A percentile compares a stretch with the other conserved stretches of the same genome.
Evolutionary conservation across 371 early-diverging fungal species (phyloP).

Genomic region (Amoeboaphelidium occidentale): DNA sequence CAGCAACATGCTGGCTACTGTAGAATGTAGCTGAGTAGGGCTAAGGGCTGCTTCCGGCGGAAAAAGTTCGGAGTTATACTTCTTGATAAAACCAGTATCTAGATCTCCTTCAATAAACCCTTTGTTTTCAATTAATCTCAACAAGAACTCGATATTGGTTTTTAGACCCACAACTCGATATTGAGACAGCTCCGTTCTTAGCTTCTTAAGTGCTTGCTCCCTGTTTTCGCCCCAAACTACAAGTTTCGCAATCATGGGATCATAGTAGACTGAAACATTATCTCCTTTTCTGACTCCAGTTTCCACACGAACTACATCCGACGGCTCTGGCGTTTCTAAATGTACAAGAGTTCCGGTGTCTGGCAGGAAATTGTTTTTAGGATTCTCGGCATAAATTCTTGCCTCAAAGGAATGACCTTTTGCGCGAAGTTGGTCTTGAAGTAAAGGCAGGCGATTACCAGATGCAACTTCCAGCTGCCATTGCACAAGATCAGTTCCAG

Average conservation of each 20-base stretch:
- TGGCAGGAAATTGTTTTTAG: constrained; percentile 6
- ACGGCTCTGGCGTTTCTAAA: background rate
- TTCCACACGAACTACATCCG: constrained; percentile 1
- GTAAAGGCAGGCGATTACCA: constrained; percentile 9
- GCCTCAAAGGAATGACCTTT: constrained; percentile 88
- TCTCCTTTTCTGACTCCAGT: background rate
- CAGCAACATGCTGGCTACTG: too few relatives aligned
- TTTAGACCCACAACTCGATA: background rate
- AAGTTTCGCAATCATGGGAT: constrained; percentile 13
- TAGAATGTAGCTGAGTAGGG: too few relatives aligned
- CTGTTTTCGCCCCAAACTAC: constrained; percentile 5
- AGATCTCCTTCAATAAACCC: background rate
- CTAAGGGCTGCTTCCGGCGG: constrained; percentile 18
- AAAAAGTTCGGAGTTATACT: constrained; percentile 35
- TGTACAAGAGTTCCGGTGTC: constrained; percentile 4
- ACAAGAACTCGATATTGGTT: background rate
- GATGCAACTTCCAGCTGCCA: constrained; percentile 41
- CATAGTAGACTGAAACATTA: constrained; percentile 3
- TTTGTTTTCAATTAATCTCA: background rate
- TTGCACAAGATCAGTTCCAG: constrained; percentile 79
- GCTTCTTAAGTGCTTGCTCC: background rate
- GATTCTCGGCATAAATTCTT: constrained; percentile 13
- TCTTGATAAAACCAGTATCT: background rate
- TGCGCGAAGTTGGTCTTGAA: constrained; percentile 19
- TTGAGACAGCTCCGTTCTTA: background rate